Conservation (phyloP, 371 early-diverging fungal species). For the Mucor indicus region DNA sequence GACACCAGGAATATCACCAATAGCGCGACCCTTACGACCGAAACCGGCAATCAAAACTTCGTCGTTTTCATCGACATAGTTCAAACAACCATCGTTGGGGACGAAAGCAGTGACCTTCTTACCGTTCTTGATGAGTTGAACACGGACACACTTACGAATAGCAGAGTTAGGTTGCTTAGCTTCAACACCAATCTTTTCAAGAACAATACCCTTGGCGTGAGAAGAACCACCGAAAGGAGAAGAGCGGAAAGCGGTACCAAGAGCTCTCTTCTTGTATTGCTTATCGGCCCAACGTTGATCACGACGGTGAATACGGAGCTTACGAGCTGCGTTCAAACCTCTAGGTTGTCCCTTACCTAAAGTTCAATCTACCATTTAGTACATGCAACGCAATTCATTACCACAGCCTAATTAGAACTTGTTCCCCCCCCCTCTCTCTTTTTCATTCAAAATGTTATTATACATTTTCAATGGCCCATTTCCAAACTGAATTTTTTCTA, state of each 20-base stretch:
- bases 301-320: constrained; percentile 95
- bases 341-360: constrained; percentile 92
- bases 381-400: no score
- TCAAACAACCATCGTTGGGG: constrained; percentile 99
- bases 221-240: constrained; percentile 99
- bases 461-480: background rate
- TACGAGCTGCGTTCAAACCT: constrained; percentile 98
- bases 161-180: constrained; percentile 99
- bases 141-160: constrained; percentile 99
- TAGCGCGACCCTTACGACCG: constrained; percentile 84
- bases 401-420: no score
- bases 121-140: constrained; percentile 99
- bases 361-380: background rate
- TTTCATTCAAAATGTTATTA: background rate
- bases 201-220: constrained; percentile 99
- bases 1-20: constrained; percentile 99
- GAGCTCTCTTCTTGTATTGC: constrained; percentile 96
- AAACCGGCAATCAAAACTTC: constrained; percentile 96
- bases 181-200: constrained; percentile 99
- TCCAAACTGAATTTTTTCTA: no score
- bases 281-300: constrained; percentile 99
- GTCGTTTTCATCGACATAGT: constrained; percentile 98
- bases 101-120: constrained; percentile 99
- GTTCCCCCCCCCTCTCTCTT: background rate
- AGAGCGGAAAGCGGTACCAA: constrained; percentile 97